These are phyloP conservation scores for Pilasporangium apinafurcum DNA, from an alignment of 352 stramenopile species.

Conservation along the genomic window DNA sequence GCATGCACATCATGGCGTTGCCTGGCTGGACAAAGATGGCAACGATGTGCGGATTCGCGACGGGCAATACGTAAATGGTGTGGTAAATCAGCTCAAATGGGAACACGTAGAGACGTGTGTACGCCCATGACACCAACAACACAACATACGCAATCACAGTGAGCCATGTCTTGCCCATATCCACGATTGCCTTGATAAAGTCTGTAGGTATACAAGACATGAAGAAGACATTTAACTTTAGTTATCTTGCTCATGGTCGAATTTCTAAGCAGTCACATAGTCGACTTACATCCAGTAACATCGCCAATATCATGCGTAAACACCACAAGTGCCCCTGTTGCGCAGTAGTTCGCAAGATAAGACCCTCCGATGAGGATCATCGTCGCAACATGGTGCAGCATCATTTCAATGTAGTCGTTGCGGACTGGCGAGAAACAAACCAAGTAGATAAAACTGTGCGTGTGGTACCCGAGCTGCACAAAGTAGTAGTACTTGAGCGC, in stretches of 20 bases:
- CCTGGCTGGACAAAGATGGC: constrained; percentile 21
- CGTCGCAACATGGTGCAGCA: constrained; percentile 45
- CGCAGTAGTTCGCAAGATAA: constrained; percentile 40
- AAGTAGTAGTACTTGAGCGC: constrained; percentile 40
- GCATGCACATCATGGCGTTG: constrained; percentile 33
- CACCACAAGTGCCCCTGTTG: constrained; percentile 32
- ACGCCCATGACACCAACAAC: constrained; percentile 28
- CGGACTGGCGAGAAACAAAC: constrained; percentile 44
- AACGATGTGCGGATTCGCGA: constrained; percentile 17
- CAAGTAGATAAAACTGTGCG: constrained; percentile 50
- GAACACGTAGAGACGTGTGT: constrained; percentile 30
- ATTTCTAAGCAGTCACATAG: neutral
- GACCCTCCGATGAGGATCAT: constrained; percentile 45
- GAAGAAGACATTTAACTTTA: too few relatives aligned
- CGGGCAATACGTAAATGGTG: constrained; percentile 13
- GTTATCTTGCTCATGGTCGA: too few relatives aligned
- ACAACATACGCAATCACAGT: constrained; percentile 24
- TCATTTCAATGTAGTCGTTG: constrained; percentile 57
- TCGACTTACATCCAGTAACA: constrained; percentile 44
- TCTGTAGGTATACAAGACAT: constrained; percentile 20
- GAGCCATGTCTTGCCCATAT: constrained; percentile 29
- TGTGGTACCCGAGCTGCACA: constrained; percentile 51
- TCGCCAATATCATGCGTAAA: constrained; percentile 52
- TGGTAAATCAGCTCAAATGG: constrained; percentile 30
- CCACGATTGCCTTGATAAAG: constrained; percentile 62